Evolutionary conservation across 2,329 filamentous ascomycete genomes (phyloP).

Genomic region (Phaeosphaeriaceae sp.): DNA sequence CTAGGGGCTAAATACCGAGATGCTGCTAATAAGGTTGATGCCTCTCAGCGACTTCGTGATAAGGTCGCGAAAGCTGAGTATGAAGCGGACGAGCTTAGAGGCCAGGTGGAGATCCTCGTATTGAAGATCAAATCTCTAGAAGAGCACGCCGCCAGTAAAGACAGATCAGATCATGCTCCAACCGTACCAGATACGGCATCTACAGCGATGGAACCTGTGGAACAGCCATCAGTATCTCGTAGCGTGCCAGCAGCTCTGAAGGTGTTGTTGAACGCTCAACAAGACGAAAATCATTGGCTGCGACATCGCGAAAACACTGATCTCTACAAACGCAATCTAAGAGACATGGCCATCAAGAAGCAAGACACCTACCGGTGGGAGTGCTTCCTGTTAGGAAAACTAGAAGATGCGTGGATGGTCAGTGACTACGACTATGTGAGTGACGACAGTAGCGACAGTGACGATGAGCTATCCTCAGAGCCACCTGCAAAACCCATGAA

Average conservation of each 20-base stretch:
- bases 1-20: conserved; percentile 68
- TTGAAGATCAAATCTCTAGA: conserved; percentile 25
- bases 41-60: conserved; percentile 24
- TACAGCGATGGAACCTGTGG: conserved; percentile 13
- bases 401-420: background rate
- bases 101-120: conserved; percentile 22
- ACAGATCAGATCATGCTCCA: conserved; percentile 10
- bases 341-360: conserved; percentile 17
- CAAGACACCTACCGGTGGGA: background rate
- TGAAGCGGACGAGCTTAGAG: conserved; percentile 14
- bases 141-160: conserved; percentile 15
- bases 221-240: conserved; percentile 13
- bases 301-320: conserved; percentile 30
- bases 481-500: no score
- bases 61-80: conserved; percentile 22
- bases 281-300: conserved; percentile 40
- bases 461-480: background rate
- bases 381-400: background rate
- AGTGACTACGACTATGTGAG: background rate
- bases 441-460: background rate
- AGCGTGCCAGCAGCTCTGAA: conserved; percentile 20
- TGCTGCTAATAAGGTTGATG: conserved; percentile 31
- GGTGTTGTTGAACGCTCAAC: conserved; percentile 30
- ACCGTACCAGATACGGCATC: conserved; percentile 3
- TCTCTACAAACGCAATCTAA: conserved; percentile 21